Evolutionary conservation across 192 early-diverging fungal genomes (phyloP).

Genomic region (Geranomyces michiganensis): DNA sequence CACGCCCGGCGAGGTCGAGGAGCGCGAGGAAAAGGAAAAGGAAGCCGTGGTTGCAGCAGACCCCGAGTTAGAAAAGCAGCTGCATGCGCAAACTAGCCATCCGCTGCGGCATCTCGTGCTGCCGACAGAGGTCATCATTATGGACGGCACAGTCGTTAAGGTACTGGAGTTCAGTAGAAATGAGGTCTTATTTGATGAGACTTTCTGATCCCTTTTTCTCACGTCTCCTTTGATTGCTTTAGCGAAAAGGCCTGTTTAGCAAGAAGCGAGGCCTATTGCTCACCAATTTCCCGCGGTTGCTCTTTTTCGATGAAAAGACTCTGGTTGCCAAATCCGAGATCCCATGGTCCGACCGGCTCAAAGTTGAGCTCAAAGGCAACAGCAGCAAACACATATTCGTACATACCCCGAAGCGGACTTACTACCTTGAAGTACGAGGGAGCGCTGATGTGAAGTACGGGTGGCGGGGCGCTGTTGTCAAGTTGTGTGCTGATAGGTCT

Average conservation of each 20-base stretch:
- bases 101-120: constrained; percentile 47
- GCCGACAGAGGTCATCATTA: constrained; percentile 62
- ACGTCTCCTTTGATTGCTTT: not conserved
- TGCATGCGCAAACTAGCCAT: constrained; percentile 32
- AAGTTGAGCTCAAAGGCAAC: constrained; percentile 60
- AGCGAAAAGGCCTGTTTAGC: constrained; percentile 44
- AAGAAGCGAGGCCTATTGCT: constrained; percentile 67
- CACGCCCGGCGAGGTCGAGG: not conserved
- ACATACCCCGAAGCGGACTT: constrained; percentile 53
- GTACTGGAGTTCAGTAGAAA: no score
- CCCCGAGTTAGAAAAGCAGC: constrained; percentile 23
- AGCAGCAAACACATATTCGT: constrained; percentile 58
- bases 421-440: constrained; percentile 38
- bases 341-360: constrained; percentile 56
- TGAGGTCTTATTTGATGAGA: no score
- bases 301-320: constrained; percentile 59
- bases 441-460: not conserved
- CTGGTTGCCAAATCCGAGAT: constrained; percentile 59
- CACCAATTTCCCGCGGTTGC: constrained; percentile 68
- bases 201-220: no score
- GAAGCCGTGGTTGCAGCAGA: not conserved
- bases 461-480: not conserved
- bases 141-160: constrained; percentile 58
- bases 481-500: not conserved
- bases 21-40: not conserved